Evolutionary conservation across 2,329 filamentous ascomycete genomes (phyloP), one percentile per base, ranked within the genome.

Genomic region (Beauveria australis): DNA sequence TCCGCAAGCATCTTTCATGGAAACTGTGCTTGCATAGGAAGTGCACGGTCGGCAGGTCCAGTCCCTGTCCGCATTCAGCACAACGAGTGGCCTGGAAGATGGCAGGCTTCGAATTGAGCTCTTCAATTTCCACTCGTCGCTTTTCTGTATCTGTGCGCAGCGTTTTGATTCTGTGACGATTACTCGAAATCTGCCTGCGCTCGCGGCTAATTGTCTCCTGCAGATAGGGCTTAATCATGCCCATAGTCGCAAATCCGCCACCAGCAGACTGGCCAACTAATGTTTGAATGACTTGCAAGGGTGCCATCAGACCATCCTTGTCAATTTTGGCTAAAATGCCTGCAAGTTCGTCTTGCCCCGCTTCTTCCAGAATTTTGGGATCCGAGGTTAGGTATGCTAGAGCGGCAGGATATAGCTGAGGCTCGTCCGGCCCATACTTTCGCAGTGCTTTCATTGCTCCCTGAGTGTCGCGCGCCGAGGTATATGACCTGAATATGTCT

Each of bases 1-100:
- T 72, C 56, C 80, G 76, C 70, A 99, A 77, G 73, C 93, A 99
- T 51, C 90, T 82, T 75, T 96, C 91, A 71, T 99, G 94, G 79
- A 97, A 99, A 63, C 88, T 92, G 73, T 99, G 94, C 73, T 96
- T 96, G 78, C 94, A 99, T 64, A 99, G 75, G 72, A 99, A 99
- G 71, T 99, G 94, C 53, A 99, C 92, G 0, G 88, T 90, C 0
- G 94, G 94, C 14, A 97, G 79, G 65, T 97, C 92, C 19, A 97
- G 80, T 28, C 84, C 81, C 43, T 86, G 83, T 18, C 85, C 86
- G 72, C 94, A 99, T 56, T 89, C 87, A 30, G 89, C 87, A 72
- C 94, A 99, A 56, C 94, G 84, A 40, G 92, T 92, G 0, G 92
- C 87, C 72, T 95, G 91, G 79, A 99, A 97, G 1, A 95, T 89